Evolutionary conservation across 768 basidiomycete genomes (phyloP), one percentile per base, ranked within the genome.

Genomic region (Lentinus brumalis): DNA sequence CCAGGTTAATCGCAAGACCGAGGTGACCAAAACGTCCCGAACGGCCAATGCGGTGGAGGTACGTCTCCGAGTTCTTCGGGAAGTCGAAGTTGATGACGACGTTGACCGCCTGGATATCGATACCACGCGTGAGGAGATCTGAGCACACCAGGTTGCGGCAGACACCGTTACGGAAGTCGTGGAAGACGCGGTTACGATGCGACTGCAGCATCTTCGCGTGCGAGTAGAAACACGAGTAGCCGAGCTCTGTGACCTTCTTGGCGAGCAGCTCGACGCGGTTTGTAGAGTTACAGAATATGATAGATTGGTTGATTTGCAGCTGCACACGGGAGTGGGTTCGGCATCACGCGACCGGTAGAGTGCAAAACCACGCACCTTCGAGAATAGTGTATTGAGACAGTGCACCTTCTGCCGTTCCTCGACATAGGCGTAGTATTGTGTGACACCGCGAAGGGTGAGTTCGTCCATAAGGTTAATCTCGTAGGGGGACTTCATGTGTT

Each of bases 401-500:
- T 99, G 97, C 41, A 98, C 96, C 79, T 99, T 99, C 80, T 99
- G 96, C 64, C 94, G 87, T 75, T 99, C 96, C 78, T 99, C 96
- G 71, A 99, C 94, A 76, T 94, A 99, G 68, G 97, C 96, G 74
- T 98, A 99, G 75, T 98, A 99, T 81, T 99, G 96, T 51, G 96
- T 98, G 57, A 99, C 96, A 81, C 96, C 96, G 65, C 93, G 93
- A 49, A 99, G 82, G 53, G 96, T 99, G 63, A 99, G 88, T 82
- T 99, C 96, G 69, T 99, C 96, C 96, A 99, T 99, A 75, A 99
- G 88, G 78, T 99, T 99, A 79, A 98, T 97, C 77, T 97, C 95
- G 77, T 96, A 90, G 5, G 97, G 95, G 62, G 87, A 85, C 63
- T 83, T 86, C 96, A 99, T 98, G 79, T 98, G 91, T 78, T 96